These are phyloP conservation scores for Microsporum ferrugineum DNA, from an alignment of 2,329 filamentous ascomycete genomes.

Conservation along the genomic window DNA sequence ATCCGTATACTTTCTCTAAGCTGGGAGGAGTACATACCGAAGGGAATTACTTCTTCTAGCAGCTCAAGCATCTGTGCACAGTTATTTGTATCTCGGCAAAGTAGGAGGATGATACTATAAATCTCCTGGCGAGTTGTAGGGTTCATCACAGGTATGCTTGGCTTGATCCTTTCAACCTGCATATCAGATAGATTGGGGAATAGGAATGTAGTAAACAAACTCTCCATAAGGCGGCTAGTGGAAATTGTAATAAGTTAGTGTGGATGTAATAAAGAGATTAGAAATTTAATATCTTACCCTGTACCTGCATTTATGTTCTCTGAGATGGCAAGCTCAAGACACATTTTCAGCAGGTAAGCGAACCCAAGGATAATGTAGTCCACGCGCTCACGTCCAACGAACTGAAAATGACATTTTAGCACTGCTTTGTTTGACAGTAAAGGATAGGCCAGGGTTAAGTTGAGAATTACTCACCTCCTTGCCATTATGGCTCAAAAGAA, in stretches of 20 bases:
- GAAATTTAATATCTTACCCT: slow-evolving; percentile 19
- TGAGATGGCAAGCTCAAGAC: slow-evolving; percentile 29
- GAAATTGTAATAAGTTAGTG: slow-evolving; percentile 7
- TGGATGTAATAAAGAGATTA: not conserved
- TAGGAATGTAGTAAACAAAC: slow-evolving; percentile 52
- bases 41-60: slow-evolving; percentile 42
- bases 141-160: slow-evolving; percentile 42
- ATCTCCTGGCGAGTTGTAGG: slow-evolving; percentile 47
- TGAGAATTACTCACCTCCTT: slow-evolving; percentile 26
- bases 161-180: slow-evolving; percentile 19
- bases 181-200: slow-evolving; percentile 46
- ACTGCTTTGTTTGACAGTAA: slow-evolving; percentile 11
- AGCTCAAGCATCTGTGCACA: slow-evolving; percentile 43
- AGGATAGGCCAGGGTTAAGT: not conserved
- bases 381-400: slow-evolving; percentile 36
- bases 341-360: slow-evolving; percentile 33
- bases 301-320: slow-evolving; percentile 25
- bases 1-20: not conserved
- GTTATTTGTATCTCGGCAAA: slow-evolving; percentile 43
- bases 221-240: slow-evolving; percentile 34
- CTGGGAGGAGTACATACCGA: slow-evolving; percentile 28
- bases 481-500: slow-evolving; percentile 34
- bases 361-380: slow-evolving; percentile 36
- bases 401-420: slow-evolving; percentile 20
- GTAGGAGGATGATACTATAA: slow-evolving; percentile 47